These are phyloP conservation scores for Citropsis articulata DNA, from an alignment of 345 rosid genomes.

Conservation along the genomic window DNA sequence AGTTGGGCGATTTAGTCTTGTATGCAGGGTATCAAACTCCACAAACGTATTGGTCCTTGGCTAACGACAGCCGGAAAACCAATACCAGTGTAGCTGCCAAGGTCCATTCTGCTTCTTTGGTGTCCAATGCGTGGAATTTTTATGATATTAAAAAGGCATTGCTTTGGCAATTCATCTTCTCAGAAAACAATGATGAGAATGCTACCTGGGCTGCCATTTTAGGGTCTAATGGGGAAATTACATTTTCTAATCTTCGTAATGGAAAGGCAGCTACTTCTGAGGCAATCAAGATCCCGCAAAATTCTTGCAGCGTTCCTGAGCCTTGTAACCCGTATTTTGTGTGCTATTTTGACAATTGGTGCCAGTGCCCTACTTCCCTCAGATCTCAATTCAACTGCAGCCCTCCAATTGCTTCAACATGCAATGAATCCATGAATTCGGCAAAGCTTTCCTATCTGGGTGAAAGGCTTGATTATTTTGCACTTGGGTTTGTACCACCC, in stretches of 20 bases:
- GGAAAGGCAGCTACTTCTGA: constrained; percentile 21
- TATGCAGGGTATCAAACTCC: constrained; percentile 38
- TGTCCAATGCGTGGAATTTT: constrained; percentile 48
- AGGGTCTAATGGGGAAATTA: constrained; percentile 35
- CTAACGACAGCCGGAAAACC: constrained; percentile 28
- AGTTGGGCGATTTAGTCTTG: constrained; percentile 37
- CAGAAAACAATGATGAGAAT: constrained; percentile 25
- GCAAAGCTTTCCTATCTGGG: constrained; percentile 31
- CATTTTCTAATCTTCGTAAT: constrained; percentile 32
- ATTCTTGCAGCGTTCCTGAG: constrained; percentile 42
- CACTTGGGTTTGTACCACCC: constrained; percentile 42
- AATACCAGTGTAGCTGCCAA: constrained; percentile 21
- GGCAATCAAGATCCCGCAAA: constrained; percentile 36
- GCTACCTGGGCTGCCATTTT: constrained; percentile 41
- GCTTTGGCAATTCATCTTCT: constrained; percentile 41
- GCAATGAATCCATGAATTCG: constrained; percentile 18
- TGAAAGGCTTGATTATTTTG: constrained; percentile 50
- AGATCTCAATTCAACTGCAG: constrained; percentile 19
- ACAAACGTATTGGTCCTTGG: constrained; percentile 51
- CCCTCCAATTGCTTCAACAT: constrained; percentile 29
- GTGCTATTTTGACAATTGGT: constrained; percentile 32
- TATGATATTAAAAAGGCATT: constrained; percentile 32
- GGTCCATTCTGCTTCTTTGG: constrained; percentile 36
- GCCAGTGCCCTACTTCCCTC: constrained; percentile 41
- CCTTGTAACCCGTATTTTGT: constrained; percentile 29